Evolutionary conservation across 2,329 filamentous ascomycete genomes (phyloP).

Genomic region (Penicillium sp.): DNA sequence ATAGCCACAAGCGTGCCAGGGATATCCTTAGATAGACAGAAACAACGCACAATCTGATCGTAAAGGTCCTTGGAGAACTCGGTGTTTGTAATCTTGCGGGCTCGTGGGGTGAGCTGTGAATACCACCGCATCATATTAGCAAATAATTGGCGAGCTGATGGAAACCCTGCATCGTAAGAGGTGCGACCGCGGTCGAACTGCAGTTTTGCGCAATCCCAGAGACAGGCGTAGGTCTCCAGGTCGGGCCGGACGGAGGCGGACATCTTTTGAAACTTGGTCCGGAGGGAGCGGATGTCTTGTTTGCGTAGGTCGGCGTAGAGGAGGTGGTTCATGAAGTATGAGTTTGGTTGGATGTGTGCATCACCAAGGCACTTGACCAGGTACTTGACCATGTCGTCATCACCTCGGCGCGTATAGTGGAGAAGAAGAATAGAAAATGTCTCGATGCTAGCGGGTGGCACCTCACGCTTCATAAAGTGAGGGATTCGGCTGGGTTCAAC

Average conservation of each 20-base stretch:
- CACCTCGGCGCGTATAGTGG: conserved; percentile 65
- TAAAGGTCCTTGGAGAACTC: conserved; percentile 52
- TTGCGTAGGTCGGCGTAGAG: conserved; percentile 66
- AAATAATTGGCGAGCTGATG: conserved; percentile 47
- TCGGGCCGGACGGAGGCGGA: conserved; percentile 59
- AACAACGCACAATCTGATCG: conserved; percentile 52
- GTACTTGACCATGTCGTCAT: conserved; percentile 57
- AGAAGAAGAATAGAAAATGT: conserved; percentile 75
- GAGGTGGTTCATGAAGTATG: conserved; percentile 77
- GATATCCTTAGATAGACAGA: conserved; percentile 52
- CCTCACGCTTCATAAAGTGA: conserved; percentile 40
- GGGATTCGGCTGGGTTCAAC: conserved; percentile 32
- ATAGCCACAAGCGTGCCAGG: conserved; percentile 52
- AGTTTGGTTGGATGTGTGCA: conserved; percentile 66
- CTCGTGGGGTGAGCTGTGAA: conserved; percentile 31
- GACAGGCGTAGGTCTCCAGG: conserved; percentile 65
- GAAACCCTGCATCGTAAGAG: conserved; percentile 49
- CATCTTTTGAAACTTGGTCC: conserved; percentile 57
- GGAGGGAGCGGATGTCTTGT: conserved; percentile 56
- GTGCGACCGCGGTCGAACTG: conserved; percentile 50
- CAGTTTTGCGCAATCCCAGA: conserved; percentile 58
- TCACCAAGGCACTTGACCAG: conserved; percentile 63
- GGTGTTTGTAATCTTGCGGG: conserved; percentile 28
- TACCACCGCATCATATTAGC: conserved; percentile 52
- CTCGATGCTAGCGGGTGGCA: conserved; percentile 67